Conservation (phyloP, 495 filamentous ascomycete genomes). For the Pseudevernia furfuracea region DNA sequence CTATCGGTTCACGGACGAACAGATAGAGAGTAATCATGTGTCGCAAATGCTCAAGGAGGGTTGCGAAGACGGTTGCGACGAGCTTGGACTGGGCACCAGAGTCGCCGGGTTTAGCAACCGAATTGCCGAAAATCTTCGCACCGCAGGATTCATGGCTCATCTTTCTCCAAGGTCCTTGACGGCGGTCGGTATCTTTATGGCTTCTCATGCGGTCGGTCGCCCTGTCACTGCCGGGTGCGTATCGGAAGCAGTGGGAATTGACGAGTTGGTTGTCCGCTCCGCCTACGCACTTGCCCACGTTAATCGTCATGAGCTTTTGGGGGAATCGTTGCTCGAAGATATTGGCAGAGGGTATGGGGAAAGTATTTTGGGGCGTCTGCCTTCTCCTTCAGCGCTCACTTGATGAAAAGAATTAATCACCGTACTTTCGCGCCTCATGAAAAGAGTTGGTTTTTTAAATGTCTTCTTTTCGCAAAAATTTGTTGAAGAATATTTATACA, state of each 20-base stretch:
- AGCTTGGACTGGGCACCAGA: background rate
- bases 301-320: background rate
- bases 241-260: background rate
- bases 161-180: background rate
- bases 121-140: background rate
- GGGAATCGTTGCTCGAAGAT: background rate
- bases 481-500: no score
- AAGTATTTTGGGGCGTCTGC: background rate
- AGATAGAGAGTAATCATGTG: background rate
- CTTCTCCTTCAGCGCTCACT: background rate
- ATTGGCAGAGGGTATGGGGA: background rate
- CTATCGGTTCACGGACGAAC: background rate
- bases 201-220: background rate
- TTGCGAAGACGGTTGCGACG: background rate
- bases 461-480: no score
- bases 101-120: background rate
- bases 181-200: background rate
- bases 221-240: background rate
- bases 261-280: background rate
- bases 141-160: background rate
- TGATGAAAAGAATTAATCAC: no score
- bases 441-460: no score
- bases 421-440: no score
- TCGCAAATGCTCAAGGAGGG: background rate
- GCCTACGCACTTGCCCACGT: background rate